Base-by-base conservation (phyloP, 2,329 filamentous ascomycete species). In the Xylariaceae sp. region DNA sequence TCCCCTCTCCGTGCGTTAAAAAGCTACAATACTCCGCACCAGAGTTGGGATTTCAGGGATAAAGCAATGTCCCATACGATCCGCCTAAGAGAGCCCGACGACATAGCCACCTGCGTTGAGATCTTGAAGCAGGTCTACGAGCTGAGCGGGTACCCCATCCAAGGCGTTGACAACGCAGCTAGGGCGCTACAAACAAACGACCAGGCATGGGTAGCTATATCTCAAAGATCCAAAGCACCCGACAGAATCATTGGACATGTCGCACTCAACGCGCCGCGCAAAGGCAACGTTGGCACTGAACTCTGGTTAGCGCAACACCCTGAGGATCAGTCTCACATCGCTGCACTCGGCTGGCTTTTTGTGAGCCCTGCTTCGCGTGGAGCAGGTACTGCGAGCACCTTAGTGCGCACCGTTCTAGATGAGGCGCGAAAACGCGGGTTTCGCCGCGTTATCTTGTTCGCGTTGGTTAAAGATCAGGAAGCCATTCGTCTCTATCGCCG, bases 91-190 rank as follows among this genome's bases (percentile, higher is more conserved):
- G 43, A 14, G 23, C 42, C 47, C 11, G 27, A 22, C 10, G 54
- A 55, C 34, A 36, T 55, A 3, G 8, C 40, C 10, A 47, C 49
- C 29, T 56, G 53, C 37, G 39, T 44, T 37, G 49, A 44, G 22
- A 37, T 49, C 3, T 42, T 58, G 40, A 33, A 36, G 12, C 27
- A 38, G 17, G 54, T 59, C 34, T 48, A 57, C 37, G 37, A 34
- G 17, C 22, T 36, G 14, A 53, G 42, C 37, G 50, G 54, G n/a
- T 59, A 55, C 44, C 55, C 55, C 3, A 48, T 57, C 14, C 37
- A 23, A 4, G 55, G 54, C 12, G 44, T 54, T 8, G 46, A 37
- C 7, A 29, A 53, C 35, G 44, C 53, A 14, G 23, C 40, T 5
- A 10, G 35, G 12, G 50, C 42, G 17, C 45, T 56, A 22, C 22